A percentile compares a stretch with the other conserved stretches of the same genome.
Conservation (phyloP, 2,329 filamentous ascomycete genomes). For the Beauveria asiatica region DNA sequence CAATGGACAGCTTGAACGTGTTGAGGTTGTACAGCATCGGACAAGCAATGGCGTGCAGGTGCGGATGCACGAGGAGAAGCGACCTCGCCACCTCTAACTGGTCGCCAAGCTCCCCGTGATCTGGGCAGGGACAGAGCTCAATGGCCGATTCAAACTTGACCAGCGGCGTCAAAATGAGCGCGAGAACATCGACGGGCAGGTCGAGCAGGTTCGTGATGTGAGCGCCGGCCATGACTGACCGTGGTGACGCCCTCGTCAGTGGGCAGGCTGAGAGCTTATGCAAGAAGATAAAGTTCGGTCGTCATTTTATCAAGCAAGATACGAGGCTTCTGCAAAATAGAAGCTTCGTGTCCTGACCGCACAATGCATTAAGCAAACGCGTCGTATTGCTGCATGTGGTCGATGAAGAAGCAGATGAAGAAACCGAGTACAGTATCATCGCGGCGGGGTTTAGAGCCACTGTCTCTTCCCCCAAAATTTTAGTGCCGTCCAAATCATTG, state of each 20-base stretch:
- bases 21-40: slow-evolving; percentile 26
- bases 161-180: slow-evolving; percentile 23
- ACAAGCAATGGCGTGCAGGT: slow-evolving; percentile 23
- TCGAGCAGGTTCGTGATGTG: slow-evolving; percentile 22
- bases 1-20: slow-evolving; percentile 22
- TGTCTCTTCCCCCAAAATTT: not conserved
- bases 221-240: not conserved
- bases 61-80: slow-evolving; percentile 25
- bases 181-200: slow-evolving; percentile 25
- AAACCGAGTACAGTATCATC: not conserved
- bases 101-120: not conserved
- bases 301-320: not conserved
- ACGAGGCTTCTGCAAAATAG: not conserved
- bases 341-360: not conserved
- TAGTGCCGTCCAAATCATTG: not conserved
- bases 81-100: slow-evolving; percentile 18
- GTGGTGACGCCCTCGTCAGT: not conserved
- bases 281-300: not conserved
- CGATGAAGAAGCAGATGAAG: not conserved
- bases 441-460: not conserved
- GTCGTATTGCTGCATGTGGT: not conserved
- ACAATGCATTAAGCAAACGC: not conserved
- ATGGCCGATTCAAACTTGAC: slow-evolving; percentile 19
- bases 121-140: slow-evolving; percentile 22
- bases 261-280: no score